Evolutionary conservation across 345 rosid genomes (phyloP).

Genomic region (Citrus reticulata): DNA sequence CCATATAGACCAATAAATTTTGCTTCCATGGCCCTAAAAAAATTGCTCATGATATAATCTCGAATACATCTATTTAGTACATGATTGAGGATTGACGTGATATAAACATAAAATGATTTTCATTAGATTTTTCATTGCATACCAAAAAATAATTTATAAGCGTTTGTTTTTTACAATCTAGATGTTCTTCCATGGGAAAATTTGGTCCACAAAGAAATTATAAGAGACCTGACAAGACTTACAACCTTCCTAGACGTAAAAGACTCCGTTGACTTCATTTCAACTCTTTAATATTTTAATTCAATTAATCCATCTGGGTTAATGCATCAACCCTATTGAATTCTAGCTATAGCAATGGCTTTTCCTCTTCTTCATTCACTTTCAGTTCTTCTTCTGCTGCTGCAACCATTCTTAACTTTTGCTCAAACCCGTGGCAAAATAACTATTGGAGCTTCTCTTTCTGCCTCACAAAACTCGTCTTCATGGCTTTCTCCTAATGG

Average conservation of each 20-base stretch:
- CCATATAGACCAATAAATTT: neutral
- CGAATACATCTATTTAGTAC: no score
- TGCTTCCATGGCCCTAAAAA: neutral
- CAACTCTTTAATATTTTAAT: neutral
- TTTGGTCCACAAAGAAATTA: neutral
- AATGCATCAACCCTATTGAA: neutral
- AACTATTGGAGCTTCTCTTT: neutral
- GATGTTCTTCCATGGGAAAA: neutral
- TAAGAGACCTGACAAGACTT: neutral
- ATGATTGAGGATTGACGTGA: no score
- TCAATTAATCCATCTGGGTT: neutral
- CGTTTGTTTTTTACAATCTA: neutral
- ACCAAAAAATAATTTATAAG: neutral
- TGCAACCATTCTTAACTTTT: neutral
- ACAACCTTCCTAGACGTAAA: neutral
- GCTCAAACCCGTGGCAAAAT: neutral
- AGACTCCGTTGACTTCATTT: neutral
- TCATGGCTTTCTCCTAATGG: constrained; percentile 28
- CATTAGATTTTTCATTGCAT: no score
- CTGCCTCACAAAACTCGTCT: neutral
- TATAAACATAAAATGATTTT: no score
- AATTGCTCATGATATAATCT: no score
- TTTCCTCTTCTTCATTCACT: neutral
- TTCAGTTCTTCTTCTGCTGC: neutral
- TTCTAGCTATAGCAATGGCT: neutral